A percentile compares a stretch with the other conserved stretches of the same genome.
Conservation (phyloP, 2,329 filamentous ascomycete species). For the Fusarium domesticum region DNA sequence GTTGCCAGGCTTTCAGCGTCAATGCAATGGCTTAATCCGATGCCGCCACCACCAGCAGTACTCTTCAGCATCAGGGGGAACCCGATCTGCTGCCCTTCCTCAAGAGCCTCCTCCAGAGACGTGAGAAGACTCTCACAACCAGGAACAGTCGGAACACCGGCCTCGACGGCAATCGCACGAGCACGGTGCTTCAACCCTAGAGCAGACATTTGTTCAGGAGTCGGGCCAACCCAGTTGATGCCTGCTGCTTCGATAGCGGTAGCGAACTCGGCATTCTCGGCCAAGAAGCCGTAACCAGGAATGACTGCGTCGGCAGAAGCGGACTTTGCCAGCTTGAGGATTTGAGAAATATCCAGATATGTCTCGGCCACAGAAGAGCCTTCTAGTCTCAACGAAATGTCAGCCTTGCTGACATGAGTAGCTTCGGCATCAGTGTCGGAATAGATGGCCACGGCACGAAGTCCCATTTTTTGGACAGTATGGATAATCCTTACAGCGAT, state of each 20-base stretch:
- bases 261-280: slow-evolving; percentile 62
- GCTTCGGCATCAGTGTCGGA: slow-evolving; percentile 59
- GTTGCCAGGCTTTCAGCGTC: slow-evolving; percentile 30
- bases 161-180: slow-evolving; percentile 31
- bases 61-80: slow-evolving; percentile 48
- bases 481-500: slow-evolving; percentile 64
- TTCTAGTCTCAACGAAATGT: slow-evolving; percentile 62
- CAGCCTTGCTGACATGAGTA: slow-evolving; percentile 68
- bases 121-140: slow-evolving; percentile 31
- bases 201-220: slow-evolving; percentile 40
- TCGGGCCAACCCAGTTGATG: slow-evolving; percentile 59
- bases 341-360: slow-evolving; percentile 64
- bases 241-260: slow-evolving; percentile 49
- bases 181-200: slow-evolving; percentile 40
- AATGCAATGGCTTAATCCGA: slow-evolving; percentile 39
- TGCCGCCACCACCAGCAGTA: slow-evolving; percentile 47
- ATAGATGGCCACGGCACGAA: slow-evolving; percentile 68
- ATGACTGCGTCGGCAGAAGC: slow-evolving; percentile 55
- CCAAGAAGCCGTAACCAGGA: slow-evolving; percentile 66
- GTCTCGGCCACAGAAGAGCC: slow-evolving; percentile 44
- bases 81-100: slow-evolving; percentile 29
- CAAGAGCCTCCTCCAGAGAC: slow-evolving; percentile 28
- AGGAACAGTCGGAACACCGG: slow-evolving; percentile 35
- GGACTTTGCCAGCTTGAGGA: slow-evolving; percentile 50
- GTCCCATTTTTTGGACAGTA: slow-evolving; percentile 64